These are phyloP conservation scores for Coemansia sp. DNA, from an alignment of 192 early-diverging fungal genomes.

Conservation along the genomic window DNA sequence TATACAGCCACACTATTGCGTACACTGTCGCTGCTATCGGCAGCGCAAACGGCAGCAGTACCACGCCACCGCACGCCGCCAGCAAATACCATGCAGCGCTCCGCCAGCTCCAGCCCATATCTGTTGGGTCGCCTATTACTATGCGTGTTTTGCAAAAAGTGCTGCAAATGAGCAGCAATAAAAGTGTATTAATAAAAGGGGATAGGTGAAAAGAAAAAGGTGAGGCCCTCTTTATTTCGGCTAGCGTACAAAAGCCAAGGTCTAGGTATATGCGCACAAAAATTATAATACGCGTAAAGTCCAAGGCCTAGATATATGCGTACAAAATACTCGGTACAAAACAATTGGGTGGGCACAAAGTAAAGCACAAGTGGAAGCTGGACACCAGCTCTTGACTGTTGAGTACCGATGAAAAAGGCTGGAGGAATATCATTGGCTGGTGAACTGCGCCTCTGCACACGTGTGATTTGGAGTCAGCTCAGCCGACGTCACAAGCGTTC, in stretches of 20 bases:
- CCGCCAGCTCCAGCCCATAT: slow-evolving; percentile 30
- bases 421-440: neutral
- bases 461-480: neutral
- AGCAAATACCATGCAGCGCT: slow-evolving; percentile 17
- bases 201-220: neutral
- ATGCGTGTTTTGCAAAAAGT: neutral
- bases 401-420: neutral
- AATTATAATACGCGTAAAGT: too few species aligned
- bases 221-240: neutral
- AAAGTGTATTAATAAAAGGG: neutral
- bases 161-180: neutral
- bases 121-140: neutral
- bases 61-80: slow-evolving; percentile 10
- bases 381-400: neutral
- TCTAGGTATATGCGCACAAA: too few species aligned
- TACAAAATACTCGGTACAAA: too few species aligned
- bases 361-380: neutral
- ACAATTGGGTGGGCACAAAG: too few species aligned
- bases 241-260: neutral
- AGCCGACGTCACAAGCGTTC: neutral
- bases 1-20: slow-evolving; percentile 48
- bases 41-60: slow-evolving; percentile 44
- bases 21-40: slow-evolving; percentile 31
- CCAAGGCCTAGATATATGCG: too few species aligned
- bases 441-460: neutral